Evolutionary conservation across 345 rosid genomes (phyloP).

Genomic region (Hirschfeldia incana): DNA sequence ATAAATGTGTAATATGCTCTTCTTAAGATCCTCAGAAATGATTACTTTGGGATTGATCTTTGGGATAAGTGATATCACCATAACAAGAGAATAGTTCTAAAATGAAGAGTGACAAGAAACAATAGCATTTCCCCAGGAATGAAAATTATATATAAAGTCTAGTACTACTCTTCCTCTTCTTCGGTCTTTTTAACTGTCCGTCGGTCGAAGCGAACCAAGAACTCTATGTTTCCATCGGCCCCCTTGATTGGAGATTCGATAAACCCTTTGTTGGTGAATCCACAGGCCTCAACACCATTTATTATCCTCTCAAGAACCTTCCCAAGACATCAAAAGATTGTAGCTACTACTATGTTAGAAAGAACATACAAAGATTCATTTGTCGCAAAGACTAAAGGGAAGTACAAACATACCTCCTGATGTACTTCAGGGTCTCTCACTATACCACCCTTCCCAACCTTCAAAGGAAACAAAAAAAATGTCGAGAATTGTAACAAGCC

Average conservation of each 20-base stretch:
- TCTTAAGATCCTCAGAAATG: neutral
- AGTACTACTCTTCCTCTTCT: conserved; percentile 27
- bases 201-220: conserved; percentile 69
- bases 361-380: neutral
- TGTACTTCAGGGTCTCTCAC: conserved; percentile 91
- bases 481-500: neutral
- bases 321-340: conserved; percentile 6
- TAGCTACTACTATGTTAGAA: neutral
- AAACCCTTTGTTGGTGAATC: conserved; percentile 72
- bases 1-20: neutral
- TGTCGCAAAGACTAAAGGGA: neutral
- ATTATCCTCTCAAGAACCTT: conserved; percentile 85
- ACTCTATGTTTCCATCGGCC: conserved; percentile 88
- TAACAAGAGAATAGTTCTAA: neutral
- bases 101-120: neutral
- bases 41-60: neutral
- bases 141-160: neutral
- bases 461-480: conserved; percentile 14
- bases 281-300: conserved; percentile 67
- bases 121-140: neutral
- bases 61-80: neutral
- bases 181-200: conserved; percentile 34
- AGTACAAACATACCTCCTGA: conserved; percentile 60
- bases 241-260: conserved; percentile 93
- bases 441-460: conserved; percentile 97